These are phyloP conservation scores for Talaromyces pinophilus DNA, from an alignment of 2,329 filamentous ascomycete species.

Conservation along the genomic window DNA sequence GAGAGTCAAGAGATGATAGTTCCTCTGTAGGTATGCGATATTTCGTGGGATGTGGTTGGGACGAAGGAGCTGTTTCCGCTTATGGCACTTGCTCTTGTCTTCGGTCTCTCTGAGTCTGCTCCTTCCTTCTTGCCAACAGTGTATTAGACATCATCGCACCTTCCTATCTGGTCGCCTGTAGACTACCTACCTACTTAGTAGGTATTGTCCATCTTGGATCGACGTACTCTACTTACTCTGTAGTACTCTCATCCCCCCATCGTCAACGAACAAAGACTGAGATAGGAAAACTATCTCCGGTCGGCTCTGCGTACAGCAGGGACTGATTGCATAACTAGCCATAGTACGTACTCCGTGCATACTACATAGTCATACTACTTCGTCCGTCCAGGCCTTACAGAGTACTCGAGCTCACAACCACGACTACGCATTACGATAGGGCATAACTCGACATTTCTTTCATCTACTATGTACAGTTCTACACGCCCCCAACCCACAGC, in stretches of 20 bases:
- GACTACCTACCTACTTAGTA: neutral
- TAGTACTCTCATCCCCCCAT: neutral
- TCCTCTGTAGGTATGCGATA: neutral
- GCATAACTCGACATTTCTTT: conserved; percentile 7
- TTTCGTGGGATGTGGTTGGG: neutral
- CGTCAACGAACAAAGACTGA: neutral
- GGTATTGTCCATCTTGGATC: neutral
- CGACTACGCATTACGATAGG: neutral
- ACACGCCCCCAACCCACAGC: neutral
- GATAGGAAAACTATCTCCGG: neutral
- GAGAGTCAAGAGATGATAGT: too few relatives aligned
- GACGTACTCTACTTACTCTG: too few relatives aligned
- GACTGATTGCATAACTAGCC: neutral
- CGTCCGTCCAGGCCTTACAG: neutral
- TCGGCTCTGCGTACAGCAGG: neutral
- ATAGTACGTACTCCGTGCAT: neutral
- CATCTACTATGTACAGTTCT: neutral
- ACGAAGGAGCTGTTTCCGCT: neutral
- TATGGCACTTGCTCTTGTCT: neutral
- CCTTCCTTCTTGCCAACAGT: neutral
- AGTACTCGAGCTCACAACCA: neutral
- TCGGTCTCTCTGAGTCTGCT: neutral
- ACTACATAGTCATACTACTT: neutral
- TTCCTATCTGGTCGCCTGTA: neutral
- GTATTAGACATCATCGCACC: neutral